Conservation (phyloP, 2,329 filamentous ascomycete genomes). For the Sporothrix globosa region DNA sequence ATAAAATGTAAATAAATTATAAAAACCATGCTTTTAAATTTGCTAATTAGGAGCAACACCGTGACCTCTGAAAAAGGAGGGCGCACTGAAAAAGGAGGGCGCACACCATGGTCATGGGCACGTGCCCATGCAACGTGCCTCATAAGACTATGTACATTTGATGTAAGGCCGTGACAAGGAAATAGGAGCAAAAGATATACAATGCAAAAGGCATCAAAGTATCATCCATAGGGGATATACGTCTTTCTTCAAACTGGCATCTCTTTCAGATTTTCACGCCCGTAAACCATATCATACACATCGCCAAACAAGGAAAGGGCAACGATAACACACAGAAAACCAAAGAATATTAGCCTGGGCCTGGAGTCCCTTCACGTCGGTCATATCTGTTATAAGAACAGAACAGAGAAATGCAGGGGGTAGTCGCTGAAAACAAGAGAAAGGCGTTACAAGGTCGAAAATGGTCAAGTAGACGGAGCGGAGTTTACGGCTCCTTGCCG, state of each 20-base stretch:
- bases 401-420: neutral
- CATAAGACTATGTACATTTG: neutral
- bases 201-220: neutral
- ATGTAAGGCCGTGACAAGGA: neutral
- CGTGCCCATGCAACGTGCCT: neutral
- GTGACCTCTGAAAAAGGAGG: neutral
- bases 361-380: neutral
- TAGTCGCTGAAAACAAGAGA: conserved; percentile 2
- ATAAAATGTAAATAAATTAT: no score
- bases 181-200: neutral
- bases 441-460: no score
- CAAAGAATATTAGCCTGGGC: neutral
- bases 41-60: neutral
- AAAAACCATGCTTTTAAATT: neutral
- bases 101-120: neutral
- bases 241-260: no score
- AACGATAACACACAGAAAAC: neutral
- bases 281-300: conserved; percentile 10
- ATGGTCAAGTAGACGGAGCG: no score
- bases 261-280: neutral
- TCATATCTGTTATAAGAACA: neutral
- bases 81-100: neutral
- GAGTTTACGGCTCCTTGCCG: conserved; percentile 45
- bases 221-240: neutral
- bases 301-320: neutral